Evolutionary conservation across 1,284 basidiomycete genomes (phyloP).

Genomic region (Afroboletus lepidellus): DNA sequence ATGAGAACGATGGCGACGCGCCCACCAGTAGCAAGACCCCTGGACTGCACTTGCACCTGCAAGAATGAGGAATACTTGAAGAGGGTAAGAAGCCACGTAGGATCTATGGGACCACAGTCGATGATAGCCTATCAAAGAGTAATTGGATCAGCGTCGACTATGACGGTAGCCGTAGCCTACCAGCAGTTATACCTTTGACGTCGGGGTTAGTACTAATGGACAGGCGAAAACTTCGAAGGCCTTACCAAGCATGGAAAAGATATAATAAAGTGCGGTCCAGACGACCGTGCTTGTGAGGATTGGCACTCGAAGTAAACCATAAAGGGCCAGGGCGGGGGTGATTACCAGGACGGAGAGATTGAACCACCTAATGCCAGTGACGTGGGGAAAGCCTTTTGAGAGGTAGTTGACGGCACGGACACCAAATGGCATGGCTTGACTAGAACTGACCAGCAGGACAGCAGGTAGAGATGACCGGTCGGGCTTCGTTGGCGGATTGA

Average conservation of each 20-base stretch:
- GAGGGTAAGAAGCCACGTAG: slow-evolving; percentile 75
- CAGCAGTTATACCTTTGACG: slow-evolving; percentile 55
- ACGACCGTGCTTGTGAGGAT: slow-evolving; percentile 51
- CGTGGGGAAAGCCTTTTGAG: slow-evolving; percentile 42
- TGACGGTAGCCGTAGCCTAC: slow-evolving; percentile 34
- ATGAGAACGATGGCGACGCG: slow-evolving; percentile 86
- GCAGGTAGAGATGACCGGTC: not conserved
- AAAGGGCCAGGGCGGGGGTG: slow-evolving; percentile 66
- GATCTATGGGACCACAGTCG: slow-evolving; percentile 89
- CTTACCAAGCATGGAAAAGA: slow-evolving; percentile 71
- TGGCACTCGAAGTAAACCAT: slow-evolving; percentile 57
- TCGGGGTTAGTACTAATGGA: slow-evolving; percentile 14
- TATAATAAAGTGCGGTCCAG: slow-evolving; percentile 68
- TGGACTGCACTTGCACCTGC: slow-evolving; percentile 86
- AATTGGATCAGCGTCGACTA: not conserved
- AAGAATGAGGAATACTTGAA: slow-evolving; percentile 74
- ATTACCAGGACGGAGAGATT: slow-evolving; percentile 65
- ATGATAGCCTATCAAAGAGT: slow-evolving; percentile 68
- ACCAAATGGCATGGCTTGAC: slow-evolving; percentile 13
- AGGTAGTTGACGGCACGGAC: slow-evolving; percentile 15
- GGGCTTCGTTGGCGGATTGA: slow-evolving; percentile 7
- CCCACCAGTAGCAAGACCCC: slow-evolving; percentile 92
- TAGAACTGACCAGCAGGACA: slow-evolving; percentile 2
- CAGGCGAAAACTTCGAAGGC: slow-evolving; percentile 9
- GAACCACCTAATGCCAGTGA: slow-evolving; percentile 60